A percentile compares a stretch with the other conserved stretches of the same genome.
Evolutionary conservation across 768 basidiomycete species (phyloP).

Genomic region (Thelephora aurantiotincta): DNA sequence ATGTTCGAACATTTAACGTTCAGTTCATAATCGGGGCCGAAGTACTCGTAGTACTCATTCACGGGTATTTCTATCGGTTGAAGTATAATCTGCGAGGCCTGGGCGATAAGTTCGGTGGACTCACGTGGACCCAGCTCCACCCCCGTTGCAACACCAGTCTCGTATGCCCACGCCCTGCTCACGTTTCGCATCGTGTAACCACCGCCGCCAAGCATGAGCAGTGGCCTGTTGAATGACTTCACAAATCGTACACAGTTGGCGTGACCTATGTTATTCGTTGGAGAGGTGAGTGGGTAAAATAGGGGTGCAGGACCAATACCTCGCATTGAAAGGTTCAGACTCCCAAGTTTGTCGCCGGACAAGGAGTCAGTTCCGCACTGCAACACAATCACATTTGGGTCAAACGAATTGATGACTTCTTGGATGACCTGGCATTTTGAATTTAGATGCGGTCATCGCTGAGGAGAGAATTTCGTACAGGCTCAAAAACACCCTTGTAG

Average conservation of each 20-base stretch:
- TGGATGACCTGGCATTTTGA: slow-evolving; percentile 58
- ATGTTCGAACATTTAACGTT: slow-evolving; percentile 92
- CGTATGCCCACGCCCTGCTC: slow-evolving; percentile 93
- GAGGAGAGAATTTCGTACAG: slow-evolving; percentile 35
- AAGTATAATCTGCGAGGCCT: neutral
- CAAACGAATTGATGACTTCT: slow-evolving; percentile 88
- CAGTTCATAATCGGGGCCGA: slow-evolving; percentile 92
- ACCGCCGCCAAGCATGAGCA: slow-evolving; percentile 91
- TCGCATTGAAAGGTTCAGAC: slow-evolving; percentile 92
- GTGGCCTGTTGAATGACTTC: slow-evolving; percentile 87
- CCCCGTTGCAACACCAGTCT: slow-evolving; percentile 96
- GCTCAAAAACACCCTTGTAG: slow-evolving; percentile 91
- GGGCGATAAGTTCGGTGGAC: slow-evolving; percentile 5
- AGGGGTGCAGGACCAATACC: slow-evolving; percentile 25
- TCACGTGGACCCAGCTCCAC: slow-evolving; percentile 79
- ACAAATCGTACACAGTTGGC: slow-evolving; percentile 97
- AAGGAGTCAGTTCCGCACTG: slow-evolving; percentile 98
- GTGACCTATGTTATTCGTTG: slow-evolving; percentile 42
- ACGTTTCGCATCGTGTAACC: slow-evolving; percentile 99
- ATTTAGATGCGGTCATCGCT: neutral
- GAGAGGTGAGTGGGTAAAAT: neutral
- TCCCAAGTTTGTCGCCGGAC: slow-evolving; percentile 91
- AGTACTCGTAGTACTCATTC: slow-evolving; percentile 99
- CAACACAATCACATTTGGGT: slow-evolving; percentile 88
- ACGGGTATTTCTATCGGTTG: slow-evolving; percentile 73